Conservation (phyloP, 2,329 filamentous ascomycete species). For the Colletotrichum tropicicola region DNA sequence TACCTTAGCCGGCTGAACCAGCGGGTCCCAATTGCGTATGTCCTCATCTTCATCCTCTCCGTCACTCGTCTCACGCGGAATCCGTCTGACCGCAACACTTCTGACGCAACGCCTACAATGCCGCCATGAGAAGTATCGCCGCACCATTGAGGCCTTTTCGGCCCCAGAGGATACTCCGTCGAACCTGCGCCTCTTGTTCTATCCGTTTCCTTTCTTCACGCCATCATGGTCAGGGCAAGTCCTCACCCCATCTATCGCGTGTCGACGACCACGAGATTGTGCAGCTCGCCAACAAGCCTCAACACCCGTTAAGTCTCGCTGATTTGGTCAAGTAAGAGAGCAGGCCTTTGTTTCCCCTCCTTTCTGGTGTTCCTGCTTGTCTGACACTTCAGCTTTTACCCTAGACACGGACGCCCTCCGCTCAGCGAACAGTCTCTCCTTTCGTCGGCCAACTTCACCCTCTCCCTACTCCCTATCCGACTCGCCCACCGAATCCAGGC, state of each 20-base stretch:
- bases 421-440: conserved; percentile 83
- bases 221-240: conserved; percentile 32
- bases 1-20: too few relatives aligned
- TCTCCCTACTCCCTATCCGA: conserved; percentile 89
- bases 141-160: conserved; percentile 49
- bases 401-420: conserved; percentile 80
- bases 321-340: conserved; percentile 82
- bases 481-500: conserved; percentile 94
- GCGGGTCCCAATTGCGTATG: too few relatives aligned
- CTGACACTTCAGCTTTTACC: neutral
- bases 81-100: neutral
- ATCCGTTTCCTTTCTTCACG: conserved; percentile 31
- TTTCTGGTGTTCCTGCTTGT: neutral
- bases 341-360: neutral
- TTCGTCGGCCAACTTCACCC: conserved; percentile 93
- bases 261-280: conserved; percentile 70
- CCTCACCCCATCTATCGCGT: conserved; percentile 26
- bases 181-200: conserved; percentile 7
- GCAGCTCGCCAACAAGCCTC: conserved; percentile 77
- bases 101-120: conserved; percentile 42
- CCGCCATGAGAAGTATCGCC: conserved; percentile 53
- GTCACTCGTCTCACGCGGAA: neutral
- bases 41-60: conserved; percentile 21
- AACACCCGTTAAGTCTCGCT: conserved; percentile 84
- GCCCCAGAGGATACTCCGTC: conserved; percentile 29